Percentiles rank a stretch among this genome's conserved stretches.
phyloP scores from a whole-genome alignment of 2,329 filamentous ascomycete species.

The Cladosporium velox region DNA sequence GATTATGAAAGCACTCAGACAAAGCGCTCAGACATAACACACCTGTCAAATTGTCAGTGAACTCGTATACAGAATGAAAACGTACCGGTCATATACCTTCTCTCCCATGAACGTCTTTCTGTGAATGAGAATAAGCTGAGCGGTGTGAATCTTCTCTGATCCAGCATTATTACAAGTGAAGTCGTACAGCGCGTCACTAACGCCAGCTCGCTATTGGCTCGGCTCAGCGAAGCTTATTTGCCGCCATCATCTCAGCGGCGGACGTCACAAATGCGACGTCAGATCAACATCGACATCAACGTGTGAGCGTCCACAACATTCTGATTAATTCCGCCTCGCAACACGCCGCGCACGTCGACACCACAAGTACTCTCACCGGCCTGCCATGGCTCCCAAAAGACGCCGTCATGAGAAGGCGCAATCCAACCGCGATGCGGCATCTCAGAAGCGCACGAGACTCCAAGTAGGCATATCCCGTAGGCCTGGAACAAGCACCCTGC shows the following conservation, averaged over 20 bases:
- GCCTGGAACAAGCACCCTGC: too few species aligned
- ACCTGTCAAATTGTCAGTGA: not conserved
- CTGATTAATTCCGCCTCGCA: not conserved
- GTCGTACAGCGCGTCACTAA: not conserved
- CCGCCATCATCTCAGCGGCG: too few species aligned
- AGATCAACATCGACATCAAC: too few species aligned
- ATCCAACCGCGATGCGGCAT: not conserved
- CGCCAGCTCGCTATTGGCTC: not conserved
- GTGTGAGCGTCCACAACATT: not conserved
- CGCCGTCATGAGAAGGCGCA: not conserved
- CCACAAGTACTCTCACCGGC: not conserved
- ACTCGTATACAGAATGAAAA: not conserved
- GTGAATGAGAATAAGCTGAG: not conserved
- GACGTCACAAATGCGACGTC: too few species aligned
- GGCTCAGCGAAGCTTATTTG: not conserved
- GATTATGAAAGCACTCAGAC: not conserved
- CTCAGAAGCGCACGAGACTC: not conserved
- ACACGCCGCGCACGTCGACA: not conserved
- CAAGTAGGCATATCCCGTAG: not conserved
- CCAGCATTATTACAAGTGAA: not conserved
- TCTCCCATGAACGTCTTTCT: too few species aligned
- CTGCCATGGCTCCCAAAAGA: not conserved
- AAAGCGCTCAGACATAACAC: not conserved
- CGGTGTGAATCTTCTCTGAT: not conserved
- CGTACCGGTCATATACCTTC: not conserved